Base-by-base conservation (phyloP, 805 yeast species). In the Deakozyma indianensis region DNA sequence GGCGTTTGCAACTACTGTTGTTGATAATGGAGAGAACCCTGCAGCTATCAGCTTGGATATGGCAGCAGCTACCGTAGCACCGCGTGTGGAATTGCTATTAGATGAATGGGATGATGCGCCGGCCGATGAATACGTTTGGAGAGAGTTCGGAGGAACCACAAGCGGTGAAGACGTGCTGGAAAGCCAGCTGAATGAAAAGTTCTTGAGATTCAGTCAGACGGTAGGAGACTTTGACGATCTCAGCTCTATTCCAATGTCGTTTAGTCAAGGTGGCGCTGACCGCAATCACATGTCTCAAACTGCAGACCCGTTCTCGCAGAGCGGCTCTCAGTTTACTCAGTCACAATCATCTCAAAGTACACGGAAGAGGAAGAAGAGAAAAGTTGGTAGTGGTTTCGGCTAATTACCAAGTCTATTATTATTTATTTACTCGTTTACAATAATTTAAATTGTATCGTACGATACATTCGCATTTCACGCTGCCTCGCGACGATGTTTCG, bases 61-160 rank as follows among this genome's bases (percentile, higher is more conserved):
- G 16, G 18, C 11, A n/a, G 38, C 38, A 5, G 38, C 7, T 14
- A 7, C 18, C 38, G 18, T 32, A 5, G 16, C 20, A 21, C 23
- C 40, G 42, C 20, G 29, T 23, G 15, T 45, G 11, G 32, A 22
- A 18, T n/a, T 27, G 23, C 42, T 48, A 22, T 42, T 48, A 11
- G 45, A 43, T 29, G 51, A 48, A 28, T 48, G 51, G 51, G 23
- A 35, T 3, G 28, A 14, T 25, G 22, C 32, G 18, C 42, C 41
- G 20, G 41, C 40, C 16, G 46, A 22, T 24, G 22, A 38, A 2
- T 47, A 45, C 35, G 35, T 45, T 15, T 47, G 50, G 50, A 15
- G 21, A 2, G 23, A 22, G 20, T 22, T 47, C 18, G 48, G 48
- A 2, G 35, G 29, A 22, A 29, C 18, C 18, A 23, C 46, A 42